Conservation (phyloP, 1,284 basidiomycete genomes). For the Apiotrichum gamsii region DNA sequence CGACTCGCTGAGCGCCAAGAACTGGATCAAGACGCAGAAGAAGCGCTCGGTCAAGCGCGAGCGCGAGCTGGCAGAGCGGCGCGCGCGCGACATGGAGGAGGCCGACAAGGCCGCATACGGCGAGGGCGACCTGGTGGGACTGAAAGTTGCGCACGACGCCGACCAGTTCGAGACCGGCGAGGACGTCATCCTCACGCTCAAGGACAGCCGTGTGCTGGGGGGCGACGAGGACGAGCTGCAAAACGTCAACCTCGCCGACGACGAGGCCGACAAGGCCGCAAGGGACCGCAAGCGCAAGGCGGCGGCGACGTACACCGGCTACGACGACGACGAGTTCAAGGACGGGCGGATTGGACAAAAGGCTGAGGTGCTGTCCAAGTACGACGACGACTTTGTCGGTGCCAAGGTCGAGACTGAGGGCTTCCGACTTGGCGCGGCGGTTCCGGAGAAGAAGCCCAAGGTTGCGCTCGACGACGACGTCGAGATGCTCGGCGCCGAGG, state of each 20-base stretch:
- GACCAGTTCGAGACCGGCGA: constrained; percentile 87
- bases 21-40: constrained; percentile 84
- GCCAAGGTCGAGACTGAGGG: constrained; percentile 54
- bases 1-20: constrained; percentile 56
- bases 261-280: constrained; percentile 59
- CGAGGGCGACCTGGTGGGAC: constrained; percentile 75
- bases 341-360: constrained; percentile 66
- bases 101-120: constrained; percentile 73
- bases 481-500: constrained; percentile 48
- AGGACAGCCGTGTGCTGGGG: constrained; percentile 88
- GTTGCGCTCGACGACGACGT: constrained; percentile 51
- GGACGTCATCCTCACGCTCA: constrained; percentile 89
- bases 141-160: constrained; percentile 94
- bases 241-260: constrained; percentile 86
- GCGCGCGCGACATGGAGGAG: constrained; percentile 69
- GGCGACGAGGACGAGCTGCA: constrained; percentile 98
- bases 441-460: constrained; percentile 44
- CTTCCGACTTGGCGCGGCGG: constrained; percentile 61
- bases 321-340: constrained; percentile 89
- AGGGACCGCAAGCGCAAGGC: constrained; percentile 80
- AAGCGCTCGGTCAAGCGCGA: constrained; percentile 80
- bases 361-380: constrained; percentile 81
- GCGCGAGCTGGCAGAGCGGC: constrained; percentile 64
- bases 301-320: constrained; percentile 77
- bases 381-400: constrained; percentile 78